Evolutionary conservation across 2,329 filamentous ascomycete species (phyloP).

Genomic region (Phialophora macrospora): DNA sequence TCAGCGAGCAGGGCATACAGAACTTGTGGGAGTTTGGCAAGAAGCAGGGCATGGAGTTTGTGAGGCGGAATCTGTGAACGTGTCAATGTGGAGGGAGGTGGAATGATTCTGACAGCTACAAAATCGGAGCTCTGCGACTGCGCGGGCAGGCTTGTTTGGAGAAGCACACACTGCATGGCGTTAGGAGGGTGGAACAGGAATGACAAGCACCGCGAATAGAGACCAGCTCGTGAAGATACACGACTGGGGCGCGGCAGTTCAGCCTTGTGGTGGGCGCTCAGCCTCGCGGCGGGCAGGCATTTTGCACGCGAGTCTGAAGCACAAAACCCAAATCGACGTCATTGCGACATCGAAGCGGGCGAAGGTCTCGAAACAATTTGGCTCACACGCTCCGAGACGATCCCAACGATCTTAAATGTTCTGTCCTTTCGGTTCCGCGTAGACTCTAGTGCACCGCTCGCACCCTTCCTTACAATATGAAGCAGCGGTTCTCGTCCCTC

Average conservation of each 20-base stretch:
- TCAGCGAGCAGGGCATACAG: conserved; percentile 92
- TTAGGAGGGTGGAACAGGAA: conserved; percentile 10
- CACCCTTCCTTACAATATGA: conserved; percentile 50
- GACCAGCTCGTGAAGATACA: background rate
- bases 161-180: conserved; percentile 19
- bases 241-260: background rate
- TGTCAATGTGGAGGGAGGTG: background rate
- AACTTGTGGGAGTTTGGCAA: conserved; percentile 94
- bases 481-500: conserved; percentile 63
- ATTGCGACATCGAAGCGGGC: background rate
- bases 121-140: background rate
- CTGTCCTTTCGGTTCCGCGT: background rate
- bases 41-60: conserved; percentile 85
- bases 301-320: background rate
- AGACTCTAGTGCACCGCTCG: background rate
- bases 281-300: conserved; percentile 10
- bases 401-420: background rate
- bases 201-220: conserved; percentile 20
- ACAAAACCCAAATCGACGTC: conserved; percentile 25
- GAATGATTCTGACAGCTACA: background rate
- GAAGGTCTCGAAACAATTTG: background rate
- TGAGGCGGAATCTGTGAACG: conserved; percentile 65
- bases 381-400: background rate
- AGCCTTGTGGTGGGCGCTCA: conserved; percentile 11
- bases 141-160: background rate